phyloP scores from a whole-genome alignment of 2,329 filamentous ascomycete species.

The Sordariomycetes sp. region DNA sequence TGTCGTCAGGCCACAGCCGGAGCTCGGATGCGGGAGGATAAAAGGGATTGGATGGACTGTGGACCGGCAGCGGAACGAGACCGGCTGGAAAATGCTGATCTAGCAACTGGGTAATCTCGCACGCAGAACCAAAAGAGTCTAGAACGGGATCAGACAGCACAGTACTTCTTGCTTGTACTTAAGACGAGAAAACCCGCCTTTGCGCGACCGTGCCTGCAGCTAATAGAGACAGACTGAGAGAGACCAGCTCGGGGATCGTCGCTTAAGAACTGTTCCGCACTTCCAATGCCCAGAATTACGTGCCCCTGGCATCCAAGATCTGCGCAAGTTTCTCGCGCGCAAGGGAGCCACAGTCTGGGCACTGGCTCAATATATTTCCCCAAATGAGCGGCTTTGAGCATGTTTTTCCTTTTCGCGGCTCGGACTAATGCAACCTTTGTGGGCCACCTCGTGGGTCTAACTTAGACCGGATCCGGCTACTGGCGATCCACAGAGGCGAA shows the following conservation, averaged over 20 bases:
- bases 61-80: not conserved
- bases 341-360: not conserved
- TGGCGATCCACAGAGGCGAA: not conserved
- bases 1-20: not conserved
- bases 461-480: not conserved
- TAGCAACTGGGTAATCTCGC: constrained; percentile 8
- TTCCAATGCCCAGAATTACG: not conserved
- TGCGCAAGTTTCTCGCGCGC: constrained; percentile 3
- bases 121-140: constrained; percentile 9
- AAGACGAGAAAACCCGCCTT: no score
- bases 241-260: not conserved
- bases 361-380: not conserved
- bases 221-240: not conserved
- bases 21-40: not conserved
- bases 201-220: not conserved
- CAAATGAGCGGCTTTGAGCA: constrained; percentile 25
- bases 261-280: not conserved
- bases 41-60: no score
- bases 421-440: not conserved
- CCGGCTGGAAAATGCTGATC: not conserved
- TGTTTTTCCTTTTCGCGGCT: constrained; percentile 12
- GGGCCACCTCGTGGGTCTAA: no score
- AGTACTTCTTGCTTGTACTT: no score
- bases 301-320: not conserved
- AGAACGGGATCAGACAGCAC: not conserved